These are phyloP conservation scores for Phlyctochytrium bullatum DNA, from an alignment of 192 early-diverging fungal species.

Conservation along the genomic window DNA sequence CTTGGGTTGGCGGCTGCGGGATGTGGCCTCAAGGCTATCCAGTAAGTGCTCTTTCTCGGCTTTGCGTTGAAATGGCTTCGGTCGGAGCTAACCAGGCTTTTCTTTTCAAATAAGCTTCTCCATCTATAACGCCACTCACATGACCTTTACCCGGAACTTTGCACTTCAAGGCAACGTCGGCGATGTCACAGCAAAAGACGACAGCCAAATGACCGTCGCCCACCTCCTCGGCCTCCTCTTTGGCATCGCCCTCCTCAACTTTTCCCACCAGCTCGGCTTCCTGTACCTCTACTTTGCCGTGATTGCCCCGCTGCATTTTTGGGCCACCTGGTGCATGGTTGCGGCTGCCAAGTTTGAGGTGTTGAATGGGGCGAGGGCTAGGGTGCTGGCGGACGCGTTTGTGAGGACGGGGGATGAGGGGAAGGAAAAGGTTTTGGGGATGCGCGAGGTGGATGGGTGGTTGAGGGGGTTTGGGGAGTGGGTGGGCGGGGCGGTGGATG, in stretches of 20 bases:
- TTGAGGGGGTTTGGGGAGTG: slow-evolving; percentile 66
- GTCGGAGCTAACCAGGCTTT: no score
- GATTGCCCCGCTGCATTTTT: slow-evolving; percentile 57
- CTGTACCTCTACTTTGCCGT: slow-evolving; percentile 53
- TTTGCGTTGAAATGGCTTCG: no score
- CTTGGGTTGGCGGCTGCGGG: slow-evolving; percentile 57
- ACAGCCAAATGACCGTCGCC: slow-evolving; percentile 66
- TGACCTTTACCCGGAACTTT: slow-evolving; percentile 70
- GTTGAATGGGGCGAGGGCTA: slow-evolving; percentile 57
- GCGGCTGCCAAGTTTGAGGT: slow-evolving; percentile 65
- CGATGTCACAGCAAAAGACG: slow-evolving; percentile 71
- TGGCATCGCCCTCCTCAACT: slow-evolving; percentile 54
- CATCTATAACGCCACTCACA: slow-evolving; percentile 68
- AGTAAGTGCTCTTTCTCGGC: slow-evolving; percentile 20
- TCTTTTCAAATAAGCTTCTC: slow-evolving; percentile 37
- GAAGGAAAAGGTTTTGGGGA: slow-evolving; percentile 35
- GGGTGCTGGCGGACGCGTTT: not conserved
- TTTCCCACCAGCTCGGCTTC: slow-evolving; percentile 55
- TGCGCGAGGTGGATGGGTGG: slow-evolving; percentile 35
- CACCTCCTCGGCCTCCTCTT: slow-evolving; percentile 61
- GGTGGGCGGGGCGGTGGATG: slow-evolving; percentile 29
- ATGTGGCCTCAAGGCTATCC: slow-evolving; percentile 58
- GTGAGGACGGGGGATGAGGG: no score
- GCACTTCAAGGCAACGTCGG: slow-evolving; percentile 68
- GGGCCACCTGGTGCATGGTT: slow-evolving; percentile 49